Percentiles rank a stretch among this genome's conserved stretches.
Evolutionary conservation across 2,329 filamentous ascomycete species (phyloP).

Genomic region (Colletotrichum simmondsii): DNA sequence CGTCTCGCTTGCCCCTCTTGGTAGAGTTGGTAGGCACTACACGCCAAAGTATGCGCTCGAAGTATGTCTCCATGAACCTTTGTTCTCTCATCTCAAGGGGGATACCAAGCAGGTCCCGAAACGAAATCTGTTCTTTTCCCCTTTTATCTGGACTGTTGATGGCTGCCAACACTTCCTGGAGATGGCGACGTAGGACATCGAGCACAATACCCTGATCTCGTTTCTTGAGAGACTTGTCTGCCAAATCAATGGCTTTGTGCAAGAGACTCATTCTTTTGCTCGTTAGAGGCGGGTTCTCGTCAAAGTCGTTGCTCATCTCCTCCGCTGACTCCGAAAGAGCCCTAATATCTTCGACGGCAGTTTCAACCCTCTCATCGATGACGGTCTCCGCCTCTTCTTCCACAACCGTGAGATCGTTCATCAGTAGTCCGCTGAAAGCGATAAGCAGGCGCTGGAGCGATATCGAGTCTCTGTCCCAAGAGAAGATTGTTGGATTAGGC

Average conservation of each 20-base stretch:
- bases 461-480: constrained; percentile 64
- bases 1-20: background rate
- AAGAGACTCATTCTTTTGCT: background rate
- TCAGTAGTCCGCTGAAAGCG: constrained; percentile 47
- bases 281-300: background rate
- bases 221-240: constrained; percentile 30
- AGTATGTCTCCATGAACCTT: constrained; percentile 27
- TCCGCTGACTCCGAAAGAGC: background rate
- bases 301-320: background rate
- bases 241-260: constrained; percentile 11
- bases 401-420: constrained; percentile 30
- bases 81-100: constrained; percentile 15
- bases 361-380: constrained; percentile 31
- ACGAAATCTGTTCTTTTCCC: background rate
- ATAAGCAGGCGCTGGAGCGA: constrained; percentile 53
- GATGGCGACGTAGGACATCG: constrained; percentile 59
- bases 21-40: background rate
- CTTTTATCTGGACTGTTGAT: constrained; percentile 49
- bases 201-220: constrained; percentile 49
- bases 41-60: background rate
- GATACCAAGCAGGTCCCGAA: background rate
- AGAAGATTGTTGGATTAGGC: constrained; percentile 59
- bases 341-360: background rate
- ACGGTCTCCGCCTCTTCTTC: constrained; percentile 13
- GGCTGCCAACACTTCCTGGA: constrained; percentile 58